phyloP scores from a whole-genome alignment of 2,329 filamentous ascomycete genomes.

The Rutstroemia sp. region DNA sequence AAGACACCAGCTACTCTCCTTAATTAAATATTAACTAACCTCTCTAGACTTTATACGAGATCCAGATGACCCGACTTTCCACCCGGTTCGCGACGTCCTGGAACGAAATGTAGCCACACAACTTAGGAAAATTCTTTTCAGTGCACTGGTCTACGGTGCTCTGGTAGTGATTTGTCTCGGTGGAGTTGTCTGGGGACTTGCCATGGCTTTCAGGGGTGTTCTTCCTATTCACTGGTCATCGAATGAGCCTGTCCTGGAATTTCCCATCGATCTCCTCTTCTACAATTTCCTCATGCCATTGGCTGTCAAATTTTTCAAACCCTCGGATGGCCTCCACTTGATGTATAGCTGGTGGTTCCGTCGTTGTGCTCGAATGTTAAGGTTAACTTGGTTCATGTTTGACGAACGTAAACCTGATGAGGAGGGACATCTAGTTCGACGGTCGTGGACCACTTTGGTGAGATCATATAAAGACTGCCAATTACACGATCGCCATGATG shows the following conservation, averaged over 20 bases:
- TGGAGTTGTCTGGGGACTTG: constrained; percentile 90
- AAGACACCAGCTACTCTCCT: constrained; percentile 34
- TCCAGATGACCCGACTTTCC: constrained; percentile 95
- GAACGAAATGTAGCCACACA: constrained; percentile 90
- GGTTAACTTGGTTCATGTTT: constrained; percentile 89
- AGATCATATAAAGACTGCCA: constrained; percentile 24
- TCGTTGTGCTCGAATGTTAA: constrained; percentile 68
- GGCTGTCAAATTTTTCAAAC: constrained; percentile 75
- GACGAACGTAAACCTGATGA: constrained; percentile 75
- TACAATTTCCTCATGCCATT: constrained; percentile 96
- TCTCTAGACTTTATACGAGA: constrained; percentile 84
- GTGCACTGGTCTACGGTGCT: constrained; percentile 89
- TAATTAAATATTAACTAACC: constrained; percentile 26
- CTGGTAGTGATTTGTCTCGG: constrained; percentile 89
- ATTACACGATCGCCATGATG: constrained; percentile 33
- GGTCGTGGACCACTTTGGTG: constrained; percentile 52
- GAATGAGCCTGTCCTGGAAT: constrained; percentile 86
- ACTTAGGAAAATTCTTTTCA: constrained; percentile 92
- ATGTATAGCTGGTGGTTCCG: constrained; percentile 98
- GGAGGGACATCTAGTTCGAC: constrained; percentile 60
- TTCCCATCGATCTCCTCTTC: constrained; percentile 87
- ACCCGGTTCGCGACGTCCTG: constrained; percentile 92
- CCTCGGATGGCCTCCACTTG: constrained; percentile 72
- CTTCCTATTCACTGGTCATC: constrained; percentile 91
- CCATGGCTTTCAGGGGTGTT: constrained; percentile 58